Evolutionary conservation across 352 stramenopile genomes (phyloP), one percentile per base, ranked within the genome.

Genomic region (Pythium plurisporium): DNA sequence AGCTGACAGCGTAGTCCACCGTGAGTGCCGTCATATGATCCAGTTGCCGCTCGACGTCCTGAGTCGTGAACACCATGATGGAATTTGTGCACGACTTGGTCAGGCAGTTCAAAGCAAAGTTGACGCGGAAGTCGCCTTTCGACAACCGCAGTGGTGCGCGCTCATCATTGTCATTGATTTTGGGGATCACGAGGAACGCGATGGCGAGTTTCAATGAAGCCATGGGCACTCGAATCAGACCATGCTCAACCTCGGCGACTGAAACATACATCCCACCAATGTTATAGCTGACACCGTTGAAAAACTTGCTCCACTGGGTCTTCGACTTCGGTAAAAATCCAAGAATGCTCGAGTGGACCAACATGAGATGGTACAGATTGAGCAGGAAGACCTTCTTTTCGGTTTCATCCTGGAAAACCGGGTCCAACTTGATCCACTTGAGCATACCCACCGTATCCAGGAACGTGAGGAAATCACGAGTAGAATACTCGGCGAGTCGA

Each of bases 51-150:
- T 91, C 76, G 50, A 94, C 72, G 37, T 84, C 75, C 23, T 71
- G 68, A 31, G 70, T 77, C 31, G 73, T 75, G 49, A 89, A 94
- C 19, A 94, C 70, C 20, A 65, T 46, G 10, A 87, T 64, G 0
- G 55, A 41, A 17, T 63, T 62, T 19, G 55, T 51, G 37, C 69
- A 84, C 14, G 77, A 84, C 40, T 73, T 75, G 19, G 74, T 85
- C 33, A 84, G 69, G 53, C 68, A 83, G 56, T 87, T 87, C 3
- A 87, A 58, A 1, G 74, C 74, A 51, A 86, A 87, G 46, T 81
- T 84, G 47, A 86, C 48, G 5, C 77, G 69, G 25, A 78, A 86
- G 44, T 87, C 74, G 0, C 45, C 30, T 8, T 17, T 44, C 6
- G 62, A 63, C 8, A 87, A 48, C n/a, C 56, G 49, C 12, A 82